Percentiles rank a stretch among this genome's conserved stretches.
phyloP scores from a whole-genome alignment of 352 stramenopile species.

The Globisporangium camurandrum region DNA sequence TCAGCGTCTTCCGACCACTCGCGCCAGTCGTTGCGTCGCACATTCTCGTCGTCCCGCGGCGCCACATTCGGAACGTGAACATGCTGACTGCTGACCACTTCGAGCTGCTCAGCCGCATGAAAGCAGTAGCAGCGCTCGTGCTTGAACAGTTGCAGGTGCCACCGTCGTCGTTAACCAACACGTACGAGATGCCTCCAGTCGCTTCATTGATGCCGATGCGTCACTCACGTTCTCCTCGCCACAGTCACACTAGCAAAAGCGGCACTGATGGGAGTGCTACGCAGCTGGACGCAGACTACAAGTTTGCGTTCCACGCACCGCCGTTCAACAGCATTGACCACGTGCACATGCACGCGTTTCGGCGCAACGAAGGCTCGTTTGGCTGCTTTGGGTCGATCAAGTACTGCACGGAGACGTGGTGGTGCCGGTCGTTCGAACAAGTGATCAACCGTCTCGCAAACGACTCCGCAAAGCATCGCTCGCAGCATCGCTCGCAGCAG shows the following conservation, averaged over 20 bases:
- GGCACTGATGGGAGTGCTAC: background rate
- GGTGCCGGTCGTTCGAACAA: conserved; percentile 76
- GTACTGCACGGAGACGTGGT: conserved; percentile 83
- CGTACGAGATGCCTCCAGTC: background rate
- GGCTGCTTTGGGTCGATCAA: conserved; percentile 71
- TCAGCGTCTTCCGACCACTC: conserved; percentile 74
- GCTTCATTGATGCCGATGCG: background rate
- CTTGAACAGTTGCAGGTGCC: conserved; percentile 18
- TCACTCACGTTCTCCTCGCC: background rate
- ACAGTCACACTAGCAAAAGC: background rate
- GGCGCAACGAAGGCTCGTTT: conserved; percentile 41
- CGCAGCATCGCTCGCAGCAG: too few relatives aligned
- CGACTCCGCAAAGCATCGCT: conserved; percentile 1
- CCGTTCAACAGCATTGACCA: conserved; percentile 89
- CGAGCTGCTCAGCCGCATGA: conserved; percentile 61
- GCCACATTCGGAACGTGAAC: conserved; percentile 84
- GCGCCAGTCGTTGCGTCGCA: conserved; percentile 61
- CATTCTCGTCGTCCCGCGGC: conserved; percentile 74
- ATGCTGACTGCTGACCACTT: conserved; percentile 53
- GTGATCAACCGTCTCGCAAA: conserved; percentile 40
- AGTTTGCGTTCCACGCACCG: conserved; percentile 78
- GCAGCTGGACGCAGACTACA: conserved; percentile 36
- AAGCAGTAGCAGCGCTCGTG: conserved; percentile 47
- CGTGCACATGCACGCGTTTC: conserved; percentile 86
- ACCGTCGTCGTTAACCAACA: conserved; percentile 3